Conservation (phyloP, 345 rosid genomes). For the Iberis pinnata region DNA sequence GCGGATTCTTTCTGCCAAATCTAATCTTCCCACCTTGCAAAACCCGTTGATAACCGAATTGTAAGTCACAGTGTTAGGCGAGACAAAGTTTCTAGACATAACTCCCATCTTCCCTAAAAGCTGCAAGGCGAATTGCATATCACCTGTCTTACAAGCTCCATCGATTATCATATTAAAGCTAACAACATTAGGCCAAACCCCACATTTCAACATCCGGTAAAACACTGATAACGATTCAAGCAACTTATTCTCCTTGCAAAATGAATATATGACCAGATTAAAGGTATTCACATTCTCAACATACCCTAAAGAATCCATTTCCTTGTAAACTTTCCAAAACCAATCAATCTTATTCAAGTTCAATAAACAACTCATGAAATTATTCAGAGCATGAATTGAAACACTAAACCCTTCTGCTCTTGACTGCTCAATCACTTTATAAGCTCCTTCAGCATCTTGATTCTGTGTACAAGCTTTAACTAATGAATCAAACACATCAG, state of each 20-base stretch:
- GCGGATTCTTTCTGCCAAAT: constrained; percentile 36
- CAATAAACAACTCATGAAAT: constrained; percentile 54
- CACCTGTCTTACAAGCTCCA: constrained; percentile 46
- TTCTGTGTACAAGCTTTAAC: constrained; percentile 53
- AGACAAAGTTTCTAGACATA: constrained; percentile 37
- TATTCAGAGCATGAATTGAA: constrained; percentile 61
- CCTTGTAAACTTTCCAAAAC: constrained; percentile 51
- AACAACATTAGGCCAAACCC: constrained; percentile 61
- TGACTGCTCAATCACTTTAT: constrained; percentile 41
- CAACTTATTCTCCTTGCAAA: constrained; percentile 43
- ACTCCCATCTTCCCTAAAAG: constrained; percentile 42
- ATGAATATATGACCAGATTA: constrained; percentile 56
- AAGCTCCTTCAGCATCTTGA: constrained; percentile 43
- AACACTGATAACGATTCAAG: constrained; percentile 44
- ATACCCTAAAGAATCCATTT: constrained; percentile 45
- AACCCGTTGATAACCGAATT: constrained; percentile 52
- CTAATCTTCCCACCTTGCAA: constrained; percentile 52
- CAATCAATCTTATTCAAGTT: constrained; percentile 41
- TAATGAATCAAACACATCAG: constrained; percentile 54
- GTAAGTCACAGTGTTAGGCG: constrained; percentile 49
- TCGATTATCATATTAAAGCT: constrained; percentile 62
- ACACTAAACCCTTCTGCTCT: constrained; percentile 36
- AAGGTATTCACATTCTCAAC: constrained; percentile 52
- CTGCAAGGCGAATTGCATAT: constrained; percentile 37
- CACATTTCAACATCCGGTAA: constrained; percentile 54